Percentiles rank a stretch among this genome's conserved stretches.
These are phyloP conservation scores for Acidiella bohemica DNA, from an alignment of 495 filamentous ascomycete genomes.

Conservation along the genomic window DNA sequence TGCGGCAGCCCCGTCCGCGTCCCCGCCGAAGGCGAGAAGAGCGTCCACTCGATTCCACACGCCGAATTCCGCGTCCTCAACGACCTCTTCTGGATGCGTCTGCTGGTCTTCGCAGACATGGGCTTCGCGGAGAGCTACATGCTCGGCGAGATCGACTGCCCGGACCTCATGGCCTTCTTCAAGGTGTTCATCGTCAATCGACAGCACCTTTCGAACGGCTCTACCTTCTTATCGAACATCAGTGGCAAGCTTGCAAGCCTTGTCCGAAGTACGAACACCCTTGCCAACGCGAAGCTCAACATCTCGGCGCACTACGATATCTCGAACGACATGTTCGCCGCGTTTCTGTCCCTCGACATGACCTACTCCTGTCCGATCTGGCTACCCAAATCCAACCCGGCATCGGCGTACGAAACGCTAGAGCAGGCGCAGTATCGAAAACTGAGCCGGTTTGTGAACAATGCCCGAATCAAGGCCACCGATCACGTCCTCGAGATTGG, in stretches of 20 bases:
- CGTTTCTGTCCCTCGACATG: slow-evolving; percentile 61
- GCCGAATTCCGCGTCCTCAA: slow-evolving; percentile 41
- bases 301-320: slow-evolving; percentile 63
- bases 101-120: slow-evolving; percentile 56
- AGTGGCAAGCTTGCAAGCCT: slow-evolving; percentile 38
- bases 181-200: slow-evolving; percentile 56
- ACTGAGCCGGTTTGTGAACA: slow-evolving; percentile 45
- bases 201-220: slow-evolving; percentile 40
- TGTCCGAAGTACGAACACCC: slow-evolving; percentile 46
- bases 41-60: slow-evolving; percentile 17
- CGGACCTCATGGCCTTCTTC: slow-evolving; percentile 51
- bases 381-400: slow-evolving; percentile 30
- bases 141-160: slow-evolving; percentile 51
- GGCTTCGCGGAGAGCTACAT: slow-evolving; percentile 63
- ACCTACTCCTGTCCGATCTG: slow-evolving; percentile 66
- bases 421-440: slow-evolving; percentile 54
- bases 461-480: slow-evolving; percentile 42
- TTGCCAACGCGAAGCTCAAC: slow-evolving; percentile 51
- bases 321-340: slow-evolving; percentile 58
- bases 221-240: slow-evolving; percentile 44
- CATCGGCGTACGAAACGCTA: slow-evolving; percentile 37
- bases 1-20: slow-evolving; percentile 25
- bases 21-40: slow-evolving; percentile 10
- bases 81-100: slow-evolving; percentile 51
- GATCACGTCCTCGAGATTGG: slow-evolving; percentile 33